These are phyloP conservation scores for Colletotrichum tropicale DNA, from an alignment of 2,329 filamentous ascomycete species.

Conservation along the genomic window DNA sequence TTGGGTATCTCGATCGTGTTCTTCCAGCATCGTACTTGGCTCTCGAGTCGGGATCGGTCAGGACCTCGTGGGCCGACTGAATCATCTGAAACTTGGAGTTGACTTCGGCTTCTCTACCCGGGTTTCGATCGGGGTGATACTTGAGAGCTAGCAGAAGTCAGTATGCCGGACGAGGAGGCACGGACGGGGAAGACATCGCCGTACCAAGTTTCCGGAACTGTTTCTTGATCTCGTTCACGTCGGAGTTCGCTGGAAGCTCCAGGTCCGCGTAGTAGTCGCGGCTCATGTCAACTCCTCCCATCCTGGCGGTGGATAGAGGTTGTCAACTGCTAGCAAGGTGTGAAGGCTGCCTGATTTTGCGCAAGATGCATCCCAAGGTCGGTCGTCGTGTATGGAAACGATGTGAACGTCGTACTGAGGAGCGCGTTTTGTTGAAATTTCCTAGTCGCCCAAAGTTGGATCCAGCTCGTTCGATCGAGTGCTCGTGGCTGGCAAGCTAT, in stretches of 20 bases:
- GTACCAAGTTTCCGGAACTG: slow-evolving; percentile 83
- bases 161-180: slow-evolving; percentile 7
- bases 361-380: not conserved
- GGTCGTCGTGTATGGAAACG: not conserved
- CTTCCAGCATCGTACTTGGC: slow-evolving; percentile 58
- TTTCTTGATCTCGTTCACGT: slow-evolving; percentile 79
- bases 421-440: not conserved
- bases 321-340: not conserved
- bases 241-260: slow-evolving; percentile 70
- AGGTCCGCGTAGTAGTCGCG: slow-evolving; percentile 88
- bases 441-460: not conserved
- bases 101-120: slow-evolving; percentile 79
- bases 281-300: slow-evolving; percentile 71
- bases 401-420: not conserved
- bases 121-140: slow-evolving; percentile 90
- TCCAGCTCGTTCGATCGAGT: not conserved
- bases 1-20: slow-evolving; percentile 42
- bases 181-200: not conserved
- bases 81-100: slow-evolving; percentile 86
- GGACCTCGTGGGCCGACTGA: slow-evolving; percentile 82
- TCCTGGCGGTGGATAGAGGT: slow-evolving; percentile 40
- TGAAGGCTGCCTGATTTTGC: not conserved
- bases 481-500: not conserved
- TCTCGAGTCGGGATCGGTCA: slow-evolving; percentile 55
- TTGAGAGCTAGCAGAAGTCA: slow-evolving; percentile 66